Evolutionary conservation across 169 alveolate species (phyloP), one percentile per base, ranked within the genome.

Genomic region (Plasmodium blacklocki): DNA sequence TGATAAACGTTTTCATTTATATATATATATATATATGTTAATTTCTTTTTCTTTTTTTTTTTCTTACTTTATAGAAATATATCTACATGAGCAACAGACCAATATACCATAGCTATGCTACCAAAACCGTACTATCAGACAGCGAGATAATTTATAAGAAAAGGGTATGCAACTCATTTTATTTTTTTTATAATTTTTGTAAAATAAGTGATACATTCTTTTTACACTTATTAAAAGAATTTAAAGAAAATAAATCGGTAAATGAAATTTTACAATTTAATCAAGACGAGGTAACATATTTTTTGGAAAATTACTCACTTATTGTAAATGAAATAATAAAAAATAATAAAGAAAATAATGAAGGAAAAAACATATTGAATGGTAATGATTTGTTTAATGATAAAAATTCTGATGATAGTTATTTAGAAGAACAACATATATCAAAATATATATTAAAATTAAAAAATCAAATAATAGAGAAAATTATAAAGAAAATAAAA

Each of bases 81-180:
- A 47, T 83, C 14, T 83, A 83, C 62, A 72, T 83, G 62, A 83
- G 91, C 73, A 83, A 83, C 47, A 45, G 91, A 56, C 91, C 91
- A 7, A 63, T 83, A 56, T 68, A 83, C 67, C 83, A 83, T 21
- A 83, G 91, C 56, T 47, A 83, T 26, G 91, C 52, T 26, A 83
- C 91, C 7, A 70, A 83, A 26, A 83, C 91, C 23, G 91, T 83
- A 8, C 49, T 83, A 2, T 83, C 91, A n/a, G 91, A 83, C 63
- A 83, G 91, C 14, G 91, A 83, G 47, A 67, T 83, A 58, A 83
- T 83, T 2, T 83, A 83, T 29, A 83, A 83, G 70, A 83, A 68
- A 8, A 39, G 80, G 7, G 43, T 26, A 7, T 56, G 91, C 26
- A 83, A 83, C 47, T 83, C 91, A 2, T 83, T 83, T 68, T 83